Base-by-base conservation (phyloP, 1,284 basidiomycete genomes). In the Exsudoporus floridanus region DNA sequence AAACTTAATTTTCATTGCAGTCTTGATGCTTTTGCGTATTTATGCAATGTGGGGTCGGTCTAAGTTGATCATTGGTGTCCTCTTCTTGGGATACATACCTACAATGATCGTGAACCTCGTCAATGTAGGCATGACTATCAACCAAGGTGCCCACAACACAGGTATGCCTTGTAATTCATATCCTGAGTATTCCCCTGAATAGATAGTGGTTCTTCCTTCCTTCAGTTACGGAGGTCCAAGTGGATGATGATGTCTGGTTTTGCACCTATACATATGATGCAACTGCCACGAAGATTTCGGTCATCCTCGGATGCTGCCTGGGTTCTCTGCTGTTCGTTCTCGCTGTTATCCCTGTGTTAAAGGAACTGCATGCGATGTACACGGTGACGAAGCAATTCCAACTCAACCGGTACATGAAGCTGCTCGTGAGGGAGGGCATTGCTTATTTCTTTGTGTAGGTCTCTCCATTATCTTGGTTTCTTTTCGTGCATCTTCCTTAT, bases 31-130 rank as follows among this genome's bases (percentile, higher is more conserved):
- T 27, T 4, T 48, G n/a, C 46, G 46, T 10, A 36, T 46, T 14
- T 46, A 46, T 18, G 46, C 46, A 23, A 47, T 47, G 46, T 47
- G 46, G 46, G 4, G 21, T 19, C 47, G 16, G 27, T 49, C 47
- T 7, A 49, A 7, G 25, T 10, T 10, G 41, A 45, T 49, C 41
- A 31, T 49, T 10, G 5, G 40, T 1, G 9, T 46, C 18, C 47
- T 49, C 31, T 25, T 49, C 6, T 21, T 12, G 21, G 7, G n/a
- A 16, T 49, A 49, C 21, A 21, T 46, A 34, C 12, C 30, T 7
- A n/a, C 12, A 8, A 5, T n/a, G 14, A 5, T 21, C 14, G 2
- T 21, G 5, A 40, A 28, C 14, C 6, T 46, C 13, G 1, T 46
- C 16, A 49, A 49, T 35, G 10, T 35, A 14, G 10, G 23, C n/a